phyloP scores from a whole-genome alignment of 768 basidiomycete genomes.

The Termitomyces sp. region DNA sequence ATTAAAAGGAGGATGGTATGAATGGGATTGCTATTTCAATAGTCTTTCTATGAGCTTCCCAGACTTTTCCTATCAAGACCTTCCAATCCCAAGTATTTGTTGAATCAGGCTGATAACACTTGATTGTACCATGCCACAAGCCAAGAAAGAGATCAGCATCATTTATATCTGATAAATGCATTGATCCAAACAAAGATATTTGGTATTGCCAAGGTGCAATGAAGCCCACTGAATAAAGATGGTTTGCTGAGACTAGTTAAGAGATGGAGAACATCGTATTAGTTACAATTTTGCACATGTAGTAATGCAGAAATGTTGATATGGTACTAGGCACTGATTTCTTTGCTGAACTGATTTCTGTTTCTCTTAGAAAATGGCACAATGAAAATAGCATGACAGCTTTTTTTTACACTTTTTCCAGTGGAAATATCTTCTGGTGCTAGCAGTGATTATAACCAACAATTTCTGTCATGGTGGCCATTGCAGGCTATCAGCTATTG shows the following conservation, averaged over 20 bases:
- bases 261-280: background rate
- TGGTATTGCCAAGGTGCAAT: constrained; percentile 17
- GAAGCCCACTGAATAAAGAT: constrained; percentile 29
- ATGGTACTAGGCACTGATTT: background rate
- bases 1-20: constrained; percentile 18
- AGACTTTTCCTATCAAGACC: constrained; percentile 7
- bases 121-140: constrained; percentile 25
- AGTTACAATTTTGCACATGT: background rate
- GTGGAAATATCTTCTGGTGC: no score
- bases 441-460: constrained; percentile 29
- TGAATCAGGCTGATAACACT: constrained; percentile 18
- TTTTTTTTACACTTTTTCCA: no score
- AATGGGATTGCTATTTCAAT: constrained; percentile 5
- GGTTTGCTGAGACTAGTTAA: background rate
- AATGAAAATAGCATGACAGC: no score
- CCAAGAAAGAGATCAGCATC: constrained; percentile 15
- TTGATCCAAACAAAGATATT: constrained; percentile 27
- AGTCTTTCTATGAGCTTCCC: constrained; percentile 9
- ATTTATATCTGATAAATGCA: constrained; percentile 12
- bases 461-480: constrained; percentile 19
- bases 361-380: no score
- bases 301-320: constrained; percentile 20
- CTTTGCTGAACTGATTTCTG: background rate
- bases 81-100: background rate
- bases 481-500: constrained; percentile 28